phyloP scores from a whole-genome alignment of 1,139 yeast genomes.

The Candida glucosophila region DNA sequence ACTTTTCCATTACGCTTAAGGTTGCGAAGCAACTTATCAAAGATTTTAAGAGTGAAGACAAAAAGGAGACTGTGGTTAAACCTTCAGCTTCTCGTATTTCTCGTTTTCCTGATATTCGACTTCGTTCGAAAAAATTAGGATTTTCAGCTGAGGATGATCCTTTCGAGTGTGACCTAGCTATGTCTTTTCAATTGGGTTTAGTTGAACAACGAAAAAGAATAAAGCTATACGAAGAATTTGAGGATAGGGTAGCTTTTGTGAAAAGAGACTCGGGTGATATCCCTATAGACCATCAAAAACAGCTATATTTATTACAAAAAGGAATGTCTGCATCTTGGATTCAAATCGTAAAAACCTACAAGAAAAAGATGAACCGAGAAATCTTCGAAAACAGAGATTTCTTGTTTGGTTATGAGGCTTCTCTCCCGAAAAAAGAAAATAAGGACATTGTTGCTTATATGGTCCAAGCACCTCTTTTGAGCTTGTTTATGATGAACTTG shows the following conservation, averaged over 20 bases:
- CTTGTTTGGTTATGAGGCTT: slow-evolving; percentile 36
- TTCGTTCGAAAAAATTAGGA: slow-evolving; percentile 40
- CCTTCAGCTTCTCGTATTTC: slow-evolving; percentile 36
- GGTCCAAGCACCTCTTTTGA: slow-evolving; percentile 57
- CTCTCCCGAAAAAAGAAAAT: slow-evolving; percentile 37
- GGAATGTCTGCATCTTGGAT: slow-evolving; percentile 31
- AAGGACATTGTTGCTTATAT: slow-evolving; percentile 51
- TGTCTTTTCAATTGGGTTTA: slow-evolving; percentile 70
- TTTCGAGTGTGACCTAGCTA: slow-evolving; percentile 68
- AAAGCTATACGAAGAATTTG: slow-evolving; percentile 50
- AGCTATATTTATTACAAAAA: slow-evolving; percentile 9
- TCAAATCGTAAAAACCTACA: slow-evolving; percentile 43
- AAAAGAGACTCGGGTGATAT: not conserved
- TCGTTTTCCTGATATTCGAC: slow-evolving; percentile 42
- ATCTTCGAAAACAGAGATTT: slow-evolving; percentile 44
- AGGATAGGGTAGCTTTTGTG: slow-evolving; percentile 12
- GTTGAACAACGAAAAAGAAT: slow-evolving; percentile 61
- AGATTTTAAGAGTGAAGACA: slow-evolving; percentile 28
- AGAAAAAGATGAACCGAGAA: slow-evolving; percentile 31
- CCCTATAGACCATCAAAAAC: slow-evolving; percentile 4
- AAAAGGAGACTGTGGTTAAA: slow-evolving; percentile 13
- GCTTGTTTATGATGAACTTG: slow-evolving; percentile 47
- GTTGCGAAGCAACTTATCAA: slow-evolving; percentile 45
- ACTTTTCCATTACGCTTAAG: slow-evolving; percentile 46
- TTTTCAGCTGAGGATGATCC: slow-evolving; percentile 72